Conservation (phyloP, 306 rosid species). For the Pterocarpus macrocarpus region DNA sequence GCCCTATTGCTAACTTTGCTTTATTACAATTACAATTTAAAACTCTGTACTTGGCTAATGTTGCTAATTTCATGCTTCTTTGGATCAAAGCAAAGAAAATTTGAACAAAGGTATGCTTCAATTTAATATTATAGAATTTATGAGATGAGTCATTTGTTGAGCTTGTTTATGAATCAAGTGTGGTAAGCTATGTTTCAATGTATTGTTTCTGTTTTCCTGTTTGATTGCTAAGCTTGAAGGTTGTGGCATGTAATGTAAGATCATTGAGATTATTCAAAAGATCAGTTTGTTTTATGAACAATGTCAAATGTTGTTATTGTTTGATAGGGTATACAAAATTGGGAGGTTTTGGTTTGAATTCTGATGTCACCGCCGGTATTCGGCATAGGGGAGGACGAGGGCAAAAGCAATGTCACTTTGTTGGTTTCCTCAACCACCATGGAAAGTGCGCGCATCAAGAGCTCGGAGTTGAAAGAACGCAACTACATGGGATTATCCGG, state of each 20-base stretch:
- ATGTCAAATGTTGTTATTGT: constrained; percentile 34
- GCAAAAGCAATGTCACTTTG: constrained; percentile 67
- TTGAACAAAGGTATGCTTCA: constrained; percentile 42
- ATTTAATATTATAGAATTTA: constrained; percentile 36
- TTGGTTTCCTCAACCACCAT: constrained; percentile 67
- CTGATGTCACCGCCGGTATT: constrained; percentile 72
- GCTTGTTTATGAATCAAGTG: constrained; percentile 40
- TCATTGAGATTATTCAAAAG: background rate
- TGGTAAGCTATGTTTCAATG: constrained; percentile 38
- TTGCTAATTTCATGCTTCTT: constrained; percentile 37
- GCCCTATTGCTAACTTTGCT: constrained; percentile 23
- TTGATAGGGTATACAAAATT: constrained; percentile 51
- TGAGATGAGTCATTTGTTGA: constrained; percentile 29
- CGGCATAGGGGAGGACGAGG: constrained; percentile 70
- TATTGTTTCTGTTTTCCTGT: constrained; percentile 26
- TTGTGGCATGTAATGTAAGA: constrained; percentile 2
- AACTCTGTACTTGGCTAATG: background rate
- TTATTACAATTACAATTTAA: background rate
- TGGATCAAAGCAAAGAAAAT: constrained; percentile 34
- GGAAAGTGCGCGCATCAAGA: constrained; percentile 57
- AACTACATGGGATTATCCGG: constrained; percentile 88
- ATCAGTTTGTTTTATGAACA: constrained; percentile 18
- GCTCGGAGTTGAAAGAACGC: constrained; percentile 67
- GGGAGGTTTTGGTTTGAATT: constrained; percentile 46
- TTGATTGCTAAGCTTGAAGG: constrained; percentile 26